Evolutionary conservation across 805 yeast species (phyloP).

Genomic region (Kazachstania bromeliacearum): DNA sequence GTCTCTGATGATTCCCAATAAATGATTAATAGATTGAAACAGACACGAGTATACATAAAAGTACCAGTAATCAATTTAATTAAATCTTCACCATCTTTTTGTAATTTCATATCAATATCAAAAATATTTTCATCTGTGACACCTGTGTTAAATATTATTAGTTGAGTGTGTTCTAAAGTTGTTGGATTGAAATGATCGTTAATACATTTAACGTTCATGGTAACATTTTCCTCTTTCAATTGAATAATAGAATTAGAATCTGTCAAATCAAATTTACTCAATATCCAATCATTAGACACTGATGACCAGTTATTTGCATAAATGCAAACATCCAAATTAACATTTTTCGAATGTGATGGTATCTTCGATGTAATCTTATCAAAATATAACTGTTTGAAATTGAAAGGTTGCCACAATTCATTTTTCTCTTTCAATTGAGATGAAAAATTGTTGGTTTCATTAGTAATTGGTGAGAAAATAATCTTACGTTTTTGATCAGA

Average conservation of each 20-base stretch:
- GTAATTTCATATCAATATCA: constrained; percentile 28
- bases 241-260: constrained; percentile 3
- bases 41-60: constrained; percentile 27
- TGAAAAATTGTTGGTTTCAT: constrained; percentile 26
- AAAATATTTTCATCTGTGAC: constrained; percentile 27
- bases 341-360: background rate
- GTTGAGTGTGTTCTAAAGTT: constrained; percentile 23
- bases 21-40: constrained; percentile 28
- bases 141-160: constrained; percentile 33
- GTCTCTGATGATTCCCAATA: constrained; percentile 35
- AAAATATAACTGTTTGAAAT: constrained; percentile 31
- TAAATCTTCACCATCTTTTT: constrained; percentile 28
- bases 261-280: constrained; percentile 26
- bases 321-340: constrained; percentile 14
- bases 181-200: constrained; percentile 18
- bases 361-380: constrained; percentile 11
- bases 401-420: constrained; percentile 41
- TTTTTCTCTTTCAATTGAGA: constrained; percentile 30
- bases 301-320: constrained; percentile 23
- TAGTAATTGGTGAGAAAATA: constrained; percentile 16
- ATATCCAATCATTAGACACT: constrained; percentile 27
- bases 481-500: constrained; percentile 17
- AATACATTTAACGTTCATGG: constrained; percentile 17
- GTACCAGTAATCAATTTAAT: constrained; percentile 30
- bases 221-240: constrained; percentile 3